These are phyloP conservation scores for Zea mays DNA, from an alignment of 176 grass and related monocot species.

Conservation along the genomic window Zm-B73-REFERENCE-NAM-5.0 NC_050096.1:268794501-268795000, in stretches of 20 bases:
- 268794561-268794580: not conserved
- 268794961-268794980: not conserved
- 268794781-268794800: slow-evolving; percentile 16
- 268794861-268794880: slow-evolving; percentile 99
- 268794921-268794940: slow-evolving; percentile 20
- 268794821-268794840: slow-evolving; percentile 87
- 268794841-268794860: slow-evolving; percentile 80
- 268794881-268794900: slow-evolving; percentile 85
- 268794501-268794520: not conserved
- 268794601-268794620: not conserved
- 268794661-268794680: not conserved
- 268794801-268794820: slow-evolving; percentile 24
- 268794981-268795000: not conserved
- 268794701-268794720: slow-evolving; percentile 1
- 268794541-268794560: slow-evolving; percentile 4
- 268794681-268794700: slow-evolving; percentile 20
- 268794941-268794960: slow-evolving; percentile 2
- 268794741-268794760: slow-evolving; percentile 27
- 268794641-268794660: not conserved
- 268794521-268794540: not conserved
- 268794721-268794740: slow-evolving; percentile 8
- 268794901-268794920: slow-evolving; percentile 60
- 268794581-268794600: not conserved
- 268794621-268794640: not conserved
- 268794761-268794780: slow-evolving; percentile 1